phyloP scores from a whole-genome alignment of 1,139 yeast species.

The Yamadazyma oceani region DNA sequence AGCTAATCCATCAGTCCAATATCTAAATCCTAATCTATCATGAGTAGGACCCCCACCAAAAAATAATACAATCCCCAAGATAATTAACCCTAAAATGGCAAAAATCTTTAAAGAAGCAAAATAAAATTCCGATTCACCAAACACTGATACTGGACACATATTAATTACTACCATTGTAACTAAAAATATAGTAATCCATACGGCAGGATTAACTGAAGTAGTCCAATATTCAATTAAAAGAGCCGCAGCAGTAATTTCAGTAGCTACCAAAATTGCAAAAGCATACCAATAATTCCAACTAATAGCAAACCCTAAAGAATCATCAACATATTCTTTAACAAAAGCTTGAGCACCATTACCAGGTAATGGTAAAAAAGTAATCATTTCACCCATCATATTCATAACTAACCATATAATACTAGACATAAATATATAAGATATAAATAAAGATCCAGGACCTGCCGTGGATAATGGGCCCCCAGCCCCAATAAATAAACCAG shows the following conservation, averaged over 20 bases:
- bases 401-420: conserved; percentile 54
- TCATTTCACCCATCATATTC: conserved; percentile 64
- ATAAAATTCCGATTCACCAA: conserved; percentile 70
- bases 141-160: conserved; percentile 47
- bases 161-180: conserved; percentile 39
- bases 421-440: conserved; percentile 51
- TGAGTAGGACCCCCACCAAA: conserved; percentile 59
- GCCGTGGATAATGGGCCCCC: conserved; percentile 44
- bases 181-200: conserved; percentile 54
- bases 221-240: conserved; percentile 59
- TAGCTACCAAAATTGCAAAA: conserved; percentile 47
- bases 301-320: conserved; percentile 45
- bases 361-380: conserved; percentile 53
- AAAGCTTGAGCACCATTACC: conserved; percentile 46
- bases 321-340: conserved; percentile 35
- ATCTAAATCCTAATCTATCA: conserved; percentile 60
- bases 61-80: conserved; percentile 43
- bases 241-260: conserved; percentile 56
- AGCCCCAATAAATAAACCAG: conserved; percentile 47
- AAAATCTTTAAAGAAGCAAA: conserved; percentile 56
- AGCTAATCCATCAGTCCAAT: conserved; percentile 63
- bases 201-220: conserved; percentile 47
- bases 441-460: conserved; percentile 54
- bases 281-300: conserved; percentile 52
- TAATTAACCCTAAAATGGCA: conserved; percentile 38